Evolutionary conservation across 1,284 basidiomycete genomes (phyloP), one percentile per base, ranked within the genome.

Genomic region (Ustilago shanxiensis): DNA sequence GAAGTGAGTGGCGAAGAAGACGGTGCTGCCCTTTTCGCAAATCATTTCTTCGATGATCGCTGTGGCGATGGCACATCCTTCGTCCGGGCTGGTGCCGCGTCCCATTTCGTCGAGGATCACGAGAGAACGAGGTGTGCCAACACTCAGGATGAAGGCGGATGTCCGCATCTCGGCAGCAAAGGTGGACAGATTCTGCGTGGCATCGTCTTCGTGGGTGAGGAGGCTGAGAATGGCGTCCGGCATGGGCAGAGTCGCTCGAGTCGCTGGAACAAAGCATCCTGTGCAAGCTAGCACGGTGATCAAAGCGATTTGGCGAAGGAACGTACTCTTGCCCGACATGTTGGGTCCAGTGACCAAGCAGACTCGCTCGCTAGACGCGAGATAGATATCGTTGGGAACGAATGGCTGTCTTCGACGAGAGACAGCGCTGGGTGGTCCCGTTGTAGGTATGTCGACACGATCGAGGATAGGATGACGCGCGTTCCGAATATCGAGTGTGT

Each of bases 91-190:
- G 0, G 95, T 97, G 3, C 94, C 95, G 37, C 94, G 63, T 3
- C 94, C 93, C 14, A 98, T 89, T 86, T 98, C 96, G 84, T 99
- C 96, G 29, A 98, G 90, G 1, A 98, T 86, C 1, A 98, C 88
- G 13, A 98, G 88, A 0, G 93, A 92, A 3, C 47, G 28, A 8
- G 70, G 66, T 28, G 76, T 63, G 3, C 69, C 93, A n/a, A 94
- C 88, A 2, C 75, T 79, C 24, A 86, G 80, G 91, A 93, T 93
- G 72, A 67, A 64, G 2, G 67, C 67, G 28, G 74, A 49, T 6
- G 69, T 72, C 5, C 75, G 69, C 83, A 83, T 82, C 61, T 80
- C 79, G 20, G 62, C 53, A 11, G 74, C 78, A 61, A 81, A 82
- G 0, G 75, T 79, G 3, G 74, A 65, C 16, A 74, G 65, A 59